Evolutionary conservation across 1,139 yeast species (phyloP).

Genomic region (Geotrichum citri-aurantii): DNA sequence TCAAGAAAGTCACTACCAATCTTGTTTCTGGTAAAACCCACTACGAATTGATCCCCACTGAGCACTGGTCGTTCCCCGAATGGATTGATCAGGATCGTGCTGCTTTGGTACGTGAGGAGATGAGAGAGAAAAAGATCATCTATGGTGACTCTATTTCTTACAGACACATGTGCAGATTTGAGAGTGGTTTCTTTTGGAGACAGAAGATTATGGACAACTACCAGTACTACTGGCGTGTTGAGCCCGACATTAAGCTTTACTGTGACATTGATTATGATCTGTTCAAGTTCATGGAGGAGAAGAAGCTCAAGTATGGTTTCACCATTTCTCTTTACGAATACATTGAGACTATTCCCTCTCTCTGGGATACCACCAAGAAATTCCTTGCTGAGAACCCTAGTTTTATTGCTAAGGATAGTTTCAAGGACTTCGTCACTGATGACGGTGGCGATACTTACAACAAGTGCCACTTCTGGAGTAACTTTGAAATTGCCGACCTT

Average conservation of each 20-base stretch:
- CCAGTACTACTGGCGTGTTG: slow-evolving; percentile 95
- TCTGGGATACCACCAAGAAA: slow-evolving; percentile 71
- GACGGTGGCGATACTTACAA: slow-evolving; percentile 67
- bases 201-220: slow-evolving; percentile 66
- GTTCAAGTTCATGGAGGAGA: slow-evolving; percentile 76
- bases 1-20: slow-evolving; percentile 42
- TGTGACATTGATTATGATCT: slow-evolving; percentile 84
- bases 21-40: slow-evolving; percentile 56
- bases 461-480: slow-evolving; percentile 88
- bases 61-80: slow-evolving; percentile 74
- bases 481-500: slow-evolving; percentile 77
- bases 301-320: slow-evolving; percentile 69
- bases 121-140: slow-evolving; percentile 47
- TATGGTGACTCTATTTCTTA: slow-evolving; percentile 67
- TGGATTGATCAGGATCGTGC: slow-evolving; percentile 62
- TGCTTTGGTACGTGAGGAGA: slow-evolving; percentile 44
- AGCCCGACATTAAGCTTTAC: slow-evolving; percentile 75
- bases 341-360: slow-evolving; percentile 67
- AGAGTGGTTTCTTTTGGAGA: slow-evolving; percentile 86
- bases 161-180: slow-evolving; percentile 89
- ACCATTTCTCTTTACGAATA: slow-evolving; percentile 84
- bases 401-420: slow-evolving; percentile 48
- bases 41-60: slow-evolving; percentile 61
- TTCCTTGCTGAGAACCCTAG: slow-evolving; percentile 64
- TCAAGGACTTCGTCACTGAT: slow-evolving; percentile 63